These are phyloP conservation scores for Penicilliopsis zonata DNA, from an alignment of 495 filamentous ascomycete species.

Conservation along the genomic window DNA sequence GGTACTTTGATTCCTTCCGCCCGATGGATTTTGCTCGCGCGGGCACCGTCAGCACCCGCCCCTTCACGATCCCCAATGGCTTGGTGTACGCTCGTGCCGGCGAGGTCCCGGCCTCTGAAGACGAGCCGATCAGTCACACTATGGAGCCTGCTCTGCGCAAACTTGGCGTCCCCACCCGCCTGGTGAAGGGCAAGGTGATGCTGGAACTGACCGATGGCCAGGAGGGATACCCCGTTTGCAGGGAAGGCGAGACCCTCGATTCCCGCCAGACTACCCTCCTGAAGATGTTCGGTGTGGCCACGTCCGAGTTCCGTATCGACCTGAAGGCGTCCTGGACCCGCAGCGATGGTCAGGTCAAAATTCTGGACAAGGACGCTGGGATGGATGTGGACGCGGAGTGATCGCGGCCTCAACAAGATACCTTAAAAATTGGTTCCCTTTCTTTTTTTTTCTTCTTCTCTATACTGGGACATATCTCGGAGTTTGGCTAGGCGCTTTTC, in stretches of 20 bases:
- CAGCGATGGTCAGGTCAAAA: conserved; percentile 27
- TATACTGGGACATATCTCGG: conserved; percentile 16
- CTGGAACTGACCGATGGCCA: conserved; percentile 64
- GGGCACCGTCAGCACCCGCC: conserved; percentile 58
- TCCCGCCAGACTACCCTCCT: conserved; percentile 81
- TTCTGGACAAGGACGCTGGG: conserved; percentile 22
- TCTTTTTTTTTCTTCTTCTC: conserved; percentile 11
- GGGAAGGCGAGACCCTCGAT: conserved; percentile 70
- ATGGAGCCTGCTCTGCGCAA: conserved; percentile 79
- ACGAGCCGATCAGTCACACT: conserved; percentile 75
- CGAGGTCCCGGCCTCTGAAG: conserved; percentile 65
- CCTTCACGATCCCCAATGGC: conserved; percentile 68
- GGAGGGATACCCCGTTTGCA: conserved; percentile 59
- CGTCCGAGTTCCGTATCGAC: conserved; percentile 76
- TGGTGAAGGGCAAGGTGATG: conserved; percentile 79
- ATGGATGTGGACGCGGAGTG: conserved; percentile 32
- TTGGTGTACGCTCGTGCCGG: conserved; percentile 62
- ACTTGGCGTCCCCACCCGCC: conserved; percentile 74
- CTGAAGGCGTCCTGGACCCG: conserved; percentile 51
- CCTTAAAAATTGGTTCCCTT: conserved; percentile 1
- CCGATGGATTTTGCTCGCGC: conserved; percentile 82
- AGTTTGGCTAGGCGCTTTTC: conserved; percentile 28
- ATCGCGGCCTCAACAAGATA: background rate
- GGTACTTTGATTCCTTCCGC: conserved; percentile 55
- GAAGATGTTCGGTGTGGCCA: conserved; percentile 84